These are phyloP conservation scores for Kazachstania taianensis DNA, from an alignment of 805 yeast species.

Conservation along the genomic window DNA sequence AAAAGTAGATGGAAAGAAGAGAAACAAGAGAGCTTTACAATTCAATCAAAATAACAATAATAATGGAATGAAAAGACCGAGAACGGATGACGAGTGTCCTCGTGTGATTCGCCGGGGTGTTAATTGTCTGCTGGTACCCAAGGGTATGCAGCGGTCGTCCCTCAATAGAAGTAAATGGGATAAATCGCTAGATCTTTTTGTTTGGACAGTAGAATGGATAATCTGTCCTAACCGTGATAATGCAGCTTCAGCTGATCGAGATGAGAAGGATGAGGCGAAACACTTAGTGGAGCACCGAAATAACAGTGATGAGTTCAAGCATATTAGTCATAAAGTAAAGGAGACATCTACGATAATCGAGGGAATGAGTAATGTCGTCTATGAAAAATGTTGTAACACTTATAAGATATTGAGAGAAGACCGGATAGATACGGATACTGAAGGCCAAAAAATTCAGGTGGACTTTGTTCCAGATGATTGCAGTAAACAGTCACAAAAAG, in stretches of 20 bases:
- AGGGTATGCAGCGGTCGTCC: slow-evolving; percentile 61
- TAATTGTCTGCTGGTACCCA: slow-evolving; percentile 49
- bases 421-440: slow-evolving; percentile 1
- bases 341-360: slow-evolving; percentile 27
- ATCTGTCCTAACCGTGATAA: slow-evolving; percentile 21
- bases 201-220: slow-evolving; percentile 78
- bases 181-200: slow-evolving; percentile 45
- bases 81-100: slow-evolving; percentile 6
- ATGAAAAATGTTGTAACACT: slow-evolving; percentile 19
- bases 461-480: neutral
- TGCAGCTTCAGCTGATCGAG: neutral
- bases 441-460: neutral
- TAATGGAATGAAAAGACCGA: slow-evolving; percentile 4
- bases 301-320: slow-evolving; percentile 19
- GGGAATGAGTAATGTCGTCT: slow-evolving; percentile 25
- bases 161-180: slow-evolving; percentile 65
- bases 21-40: slow-evolving; percentile 36
- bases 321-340: slow-evolving; percentile 30
- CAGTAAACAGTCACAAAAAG: slow-evolving; percentile 5
- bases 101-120: slow-evolving; percentile 51
- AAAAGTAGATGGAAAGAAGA: slow-evolving; percentile 39
- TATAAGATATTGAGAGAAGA: slow-evolving; percentile 5
- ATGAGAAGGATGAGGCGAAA: neutral
- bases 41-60: slow-evolving; percentile 13
- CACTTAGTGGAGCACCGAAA: neutral